Percentiles rank a stretch among this genome's conserved stretches.
phyloP scores from a whole-genome alignment of 2,329 filamentous ascomycete genomes.

The Sclerotinia sclerotiorum region DNA sequence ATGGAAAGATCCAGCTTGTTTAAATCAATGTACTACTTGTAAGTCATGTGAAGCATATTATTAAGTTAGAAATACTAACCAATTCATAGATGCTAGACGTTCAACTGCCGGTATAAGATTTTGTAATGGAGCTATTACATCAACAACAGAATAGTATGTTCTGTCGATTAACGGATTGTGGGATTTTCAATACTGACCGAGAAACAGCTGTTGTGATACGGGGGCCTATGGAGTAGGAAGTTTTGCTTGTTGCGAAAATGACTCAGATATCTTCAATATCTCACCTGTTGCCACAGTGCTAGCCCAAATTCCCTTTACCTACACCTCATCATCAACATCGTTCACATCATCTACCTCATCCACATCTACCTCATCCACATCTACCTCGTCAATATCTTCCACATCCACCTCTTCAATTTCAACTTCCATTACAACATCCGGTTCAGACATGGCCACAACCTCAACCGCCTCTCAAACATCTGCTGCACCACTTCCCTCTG shows the following conservation, averaged over 20 bases:
- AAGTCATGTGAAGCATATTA: slow-evolving; percentile 14
- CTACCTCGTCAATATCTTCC: background rate
- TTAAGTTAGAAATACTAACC: background rate
- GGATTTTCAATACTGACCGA: background rate
- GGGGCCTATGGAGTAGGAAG: slow-evolving; percentile 14
- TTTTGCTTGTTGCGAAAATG: slow-evolving; percentile 19
- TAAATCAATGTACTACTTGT: slow-evolving; percentile 32
- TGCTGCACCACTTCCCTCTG: background rate
- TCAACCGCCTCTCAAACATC: background rate
- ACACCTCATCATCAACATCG: slow-evolving; percentile 1
- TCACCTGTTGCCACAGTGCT: background rate
- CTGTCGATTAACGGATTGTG: background rate
- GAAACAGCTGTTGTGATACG: slow-evolving; percentile 18
- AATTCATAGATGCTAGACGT: slow-evolving; percentile 26
- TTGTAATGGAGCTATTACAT: slow-evolving; percentile 28
- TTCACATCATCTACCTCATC: background rate
- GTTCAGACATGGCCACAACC: background rate
- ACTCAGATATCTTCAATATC: slow-evolving; percentile 11
- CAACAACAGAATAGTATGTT: slow-evolving; percentile 31
- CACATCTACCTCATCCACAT: background rate
- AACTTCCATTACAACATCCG: background rate
- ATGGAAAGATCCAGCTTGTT: slow-evolving; percentile 32
- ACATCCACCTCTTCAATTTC: background rate
- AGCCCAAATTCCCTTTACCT: slow-evolving; percentile 15
- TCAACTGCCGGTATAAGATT: slow-evolving; percentile 32